Base-by-base conservation (phyloP, 176 grass and related monocot genomes). In the Bromus sterilis region DNA sequence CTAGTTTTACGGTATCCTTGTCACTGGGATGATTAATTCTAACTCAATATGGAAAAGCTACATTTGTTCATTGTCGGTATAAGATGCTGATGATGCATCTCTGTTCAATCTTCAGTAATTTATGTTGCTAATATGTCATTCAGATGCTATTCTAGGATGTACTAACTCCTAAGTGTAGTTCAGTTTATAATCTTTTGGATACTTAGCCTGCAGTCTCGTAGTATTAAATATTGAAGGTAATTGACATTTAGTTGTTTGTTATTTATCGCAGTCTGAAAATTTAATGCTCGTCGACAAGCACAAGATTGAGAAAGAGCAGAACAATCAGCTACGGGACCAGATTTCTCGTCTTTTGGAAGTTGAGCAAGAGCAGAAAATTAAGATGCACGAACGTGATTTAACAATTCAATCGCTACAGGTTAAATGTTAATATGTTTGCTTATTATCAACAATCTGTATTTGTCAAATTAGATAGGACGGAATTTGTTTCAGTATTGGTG, bases 321-420 rank as follows among this genome's bases (percentile, higher is more conserved):
- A 95, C 55, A 88, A 83, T 76, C 82, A 98, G 76, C 90, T 95
- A 58, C 89, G 89, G 73, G 93, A 89, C 86, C 90, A 98, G 79
- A 86, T 91, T 84, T 86, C 90, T 66, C 81, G 74, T 74, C 86
- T 98, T 56, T 74, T 91, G 79, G 87, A 91, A 87, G 72, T 64
- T 32, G 95, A 98, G 77, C 88, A 98, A 87, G 95, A 98, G 53
- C 92, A 95, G 72, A 98, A 95, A 89, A 91, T 89, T 48, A 91
- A 91, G 83, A 86, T 95, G 11, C 84, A 85, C 26, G 90, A 95
- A 75, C 90, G 76, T 31, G 92, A 98, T 89, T 86, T 88, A 67
- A 89, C 86, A 75, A 94, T 98, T 77, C 84, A 95, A 56, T 85
- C 86, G 0, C 79, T 98, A 66, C 95, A 94, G 95, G 95, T 97